These are phyloP conservation scores for Elaeis guineensis DNA, from an alignment of 176 grass and related monocot species.

Conservation along the genomic window DNA sequence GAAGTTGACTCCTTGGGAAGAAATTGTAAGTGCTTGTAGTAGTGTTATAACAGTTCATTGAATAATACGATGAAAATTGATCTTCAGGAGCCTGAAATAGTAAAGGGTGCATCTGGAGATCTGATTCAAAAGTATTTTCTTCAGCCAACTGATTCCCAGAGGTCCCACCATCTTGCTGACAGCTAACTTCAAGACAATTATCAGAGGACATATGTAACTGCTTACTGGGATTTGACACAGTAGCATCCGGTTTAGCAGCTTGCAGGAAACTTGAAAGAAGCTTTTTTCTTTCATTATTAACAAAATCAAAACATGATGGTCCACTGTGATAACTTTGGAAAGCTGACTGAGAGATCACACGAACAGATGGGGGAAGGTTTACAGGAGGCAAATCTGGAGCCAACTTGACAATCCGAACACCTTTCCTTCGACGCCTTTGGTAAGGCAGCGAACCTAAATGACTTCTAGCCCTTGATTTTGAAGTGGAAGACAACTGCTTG, in stretches of 20 bases:
- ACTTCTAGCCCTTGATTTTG: conserved; percentile 8
- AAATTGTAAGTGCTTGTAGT: conserved; percentile 35
- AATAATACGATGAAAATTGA: conserved; percentile 39
- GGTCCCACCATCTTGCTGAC: conserved; percentile 23
- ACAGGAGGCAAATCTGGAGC: conserved; percentile 90
- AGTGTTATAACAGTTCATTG: conserved; percentile 28
- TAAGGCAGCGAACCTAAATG: conserved; percentile 28
- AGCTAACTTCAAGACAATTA: conserved; percentile 31
- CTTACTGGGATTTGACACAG: conserved; percentile 16
- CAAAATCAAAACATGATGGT: conserved; percentile 28
- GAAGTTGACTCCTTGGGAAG: conserved; percentile 37
- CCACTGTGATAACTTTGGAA: conserved; percentile 28
- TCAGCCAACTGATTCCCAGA: conserved; percentile 14
- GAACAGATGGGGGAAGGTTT: conserved; percentile 74
- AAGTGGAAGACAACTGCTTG: conserved; percentile 16
- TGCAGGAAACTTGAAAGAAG: conserved; percentile 14
- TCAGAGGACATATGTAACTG: conserved; percentile 45
- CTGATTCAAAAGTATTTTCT: conserved; percentile 42
- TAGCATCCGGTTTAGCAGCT: conserved; percentile 27
- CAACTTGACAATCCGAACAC: conserved; percentile 68
- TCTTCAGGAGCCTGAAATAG: conserved; percentile 71
- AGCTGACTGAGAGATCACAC: conserved; percentile 54
- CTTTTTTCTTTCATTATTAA: conserved; percentile 32
- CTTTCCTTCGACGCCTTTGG: conserved; percentile 42
- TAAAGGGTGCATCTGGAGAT: conserved; percentile 92